A percentile compares a stretch with the other conserved stretches of the same genome.
phyloP scores from a whole-genome alignment of 2,329 filamentous ascomycete genomes.

The Alternaria ethzedia region DNA sequence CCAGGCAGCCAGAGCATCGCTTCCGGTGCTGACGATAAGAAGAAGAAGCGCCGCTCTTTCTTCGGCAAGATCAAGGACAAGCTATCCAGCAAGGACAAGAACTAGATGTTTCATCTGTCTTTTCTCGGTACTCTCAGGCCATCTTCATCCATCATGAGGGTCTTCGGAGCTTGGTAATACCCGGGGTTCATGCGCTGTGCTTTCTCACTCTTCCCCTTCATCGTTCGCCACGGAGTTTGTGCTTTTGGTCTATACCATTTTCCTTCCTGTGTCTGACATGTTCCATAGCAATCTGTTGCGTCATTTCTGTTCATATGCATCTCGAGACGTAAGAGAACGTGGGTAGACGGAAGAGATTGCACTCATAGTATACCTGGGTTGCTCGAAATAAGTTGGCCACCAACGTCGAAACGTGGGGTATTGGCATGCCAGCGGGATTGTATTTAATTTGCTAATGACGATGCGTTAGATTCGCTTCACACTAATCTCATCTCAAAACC shows the following conservation, averaged over 20 bases:
- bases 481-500: not conserved
- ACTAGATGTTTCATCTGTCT: slow-evolving; percentile 21
- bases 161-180: slow-evolving; percentile 31
- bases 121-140: slow-evolving; percentile 19
- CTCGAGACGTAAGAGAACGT: not conserved
- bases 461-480: slow-evolving; percentile 19
- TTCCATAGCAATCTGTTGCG: slow-evolving; percentile 26
- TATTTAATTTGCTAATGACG: slow-evolving; percentile 42
- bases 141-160: slow-evolving; percentile 3
- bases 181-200: slow-evolving; percentile 25
- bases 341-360: slow-evolving; percentile 11
- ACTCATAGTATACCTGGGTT: slow-evolving; percentile 13
- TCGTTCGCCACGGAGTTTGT: slow-evolving; percentile 35
- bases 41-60: slow-evolving; percentile 57
- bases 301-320: slow-evolving; percentile 22
- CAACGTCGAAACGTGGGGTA: slow-evolving; percentile 4
- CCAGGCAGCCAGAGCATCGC: slow-evolving; percentile 48
- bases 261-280: slow-evolving; percentile 27
- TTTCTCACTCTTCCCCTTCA: slow-evolving; percentile 31
- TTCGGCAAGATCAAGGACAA: slow-evolving; percentile 59
- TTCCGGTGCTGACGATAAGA: slow-evolving; percentile 46
- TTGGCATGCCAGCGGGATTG: slow-evolving; percentile 15
- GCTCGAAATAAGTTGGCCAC: slow-evolving; percentile 3
- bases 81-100: slow-evolving; percentile 45
- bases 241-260: slow-evolving; percentile 47